Conservation (phyloP, 2,329 filamentous ascomycete genomes). For the Exserohilum rostratum region DNA sequence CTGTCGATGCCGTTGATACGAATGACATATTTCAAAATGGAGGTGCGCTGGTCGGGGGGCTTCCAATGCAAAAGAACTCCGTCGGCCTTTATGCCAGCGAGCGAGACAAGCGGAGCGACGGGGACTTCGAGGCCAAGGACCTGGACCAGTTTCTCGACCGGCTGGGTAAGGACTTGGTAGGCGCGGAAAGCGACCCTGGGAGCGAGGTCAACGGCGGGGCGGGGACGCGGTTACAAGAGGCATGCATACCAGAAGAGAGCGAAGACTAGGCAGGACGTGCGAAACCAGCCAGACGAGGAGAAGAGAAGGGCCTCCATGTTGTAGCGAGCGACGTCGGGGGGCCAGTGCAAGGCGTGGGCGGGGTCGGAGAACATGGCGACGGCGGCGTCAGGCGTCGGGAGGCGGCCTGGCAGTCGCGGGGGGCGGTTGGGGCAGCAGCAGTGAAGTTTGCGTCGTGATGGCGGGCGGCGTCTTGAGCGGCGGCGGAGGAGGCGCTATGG, state of each 20-base stretch:
- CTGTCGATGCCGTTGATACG: constrained; percentile 93
- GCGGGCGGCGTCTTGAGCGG: neutral
- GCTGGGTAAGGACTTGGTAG: constrained; percentile 86
- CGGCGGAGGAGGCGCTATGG: neutral
- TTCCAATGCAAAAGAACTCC: constrained; percentile 93
- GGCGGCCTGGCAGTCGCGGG: too few relatives aligned
- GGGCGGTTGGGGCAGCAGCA: too few relatives aligned
- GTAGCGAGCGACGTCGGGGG: constrained; percentile 41
- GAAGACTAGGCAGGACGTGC: constrained; percentile 42
- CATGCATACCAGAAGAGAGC: constrained; percentile 44
- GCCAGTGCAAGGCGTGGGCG: constrained; percentile 41
- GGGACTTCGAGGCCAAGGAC: constrained; percentile 95
- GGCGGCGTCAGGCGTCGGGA: too few relatives aligned
- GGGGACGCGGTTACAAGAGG: neutral
- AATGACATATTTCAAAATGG: constrained; percentile 85
- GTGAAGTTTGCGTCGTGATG: neutral
- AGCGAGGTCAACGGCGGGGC: neutral
- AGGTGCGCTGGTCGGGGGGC: constrained; percentile 67
- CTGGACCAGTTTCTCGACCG: constrained; percentile 86
- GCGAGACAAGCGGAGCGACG: constrained; percentile 83
- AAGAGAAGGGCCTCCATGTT: constrained; percentile 45
- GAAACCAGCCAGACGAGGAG: constrained; percentile 44
- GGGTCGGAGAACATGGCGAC: constrained; percentile 42
- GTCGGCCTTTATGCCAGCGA: constrained; percentile 86
- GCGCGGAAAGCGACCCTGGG: constrained; percentile 81